These are phyloP conservation scores for Pichia sp. DNA, from an alignment of 1,139 yeast genomes.

Conservation along the genomic window DNA sequence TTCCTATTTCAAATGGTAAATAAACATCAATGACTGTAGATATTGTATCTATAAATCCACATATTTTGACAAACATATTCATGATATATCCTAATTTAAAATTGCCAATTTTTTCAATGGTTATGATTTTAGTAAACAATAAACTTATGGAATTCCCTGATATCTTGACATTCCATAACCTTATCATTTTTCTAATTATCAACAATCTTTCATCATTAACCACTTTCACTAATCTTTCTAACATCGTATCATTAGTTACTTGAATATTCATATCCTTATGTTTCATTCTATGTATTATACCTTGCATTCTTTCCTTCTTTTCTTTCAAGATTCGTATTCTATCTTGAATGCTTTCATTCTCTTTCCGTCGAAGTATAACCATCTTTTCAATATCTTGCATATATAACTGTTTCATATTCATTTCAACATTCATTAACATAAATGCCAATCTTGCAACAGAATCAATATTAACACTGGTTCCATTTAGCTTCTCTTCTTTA, in stretches of 20 bases:
- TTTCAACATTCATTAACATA: conserved; percentile 39
- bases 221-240: neutral
- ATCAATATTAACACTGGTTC: conserved; percentile 22
- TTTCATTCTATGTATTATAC: neutral
- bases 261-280: neutral
- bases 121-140: conserved; percentile 15
- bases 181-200: conserved; percentile 4
- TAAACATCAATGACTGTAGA: conserved; percentile 6
- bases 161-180: conserved; percentile 11
- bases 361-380: conserved; percentile 7
- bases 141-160: conserved; percentile 1
- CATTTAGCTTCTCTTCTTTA: neutral
- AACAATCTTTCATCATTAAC: neutral
- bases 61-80: conserved; percentile 9
- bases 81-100: conserved; percentile 13
- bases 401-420: conserved; percentile 28
- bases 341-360: conserved; percentile 7
- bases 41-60: conserved; percentile 6
- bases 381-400: conserved; percentile 26
- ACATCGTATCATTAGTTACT: neutral
- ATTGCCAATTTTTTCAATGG: conserved; percentile 4
- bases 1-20: conserved; percentile 13
- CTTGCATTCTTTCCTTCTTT: neutral
- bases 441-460: conserved; percentile 38
- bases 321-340: neutral